Percentiles rank a stretch among this genome's conserved stretches.
These are phyloP conservation scores for Erigeron canadensis DNA, from an alignment of 129 eudicot genomes.

Conservation along the genomic window DNA sequence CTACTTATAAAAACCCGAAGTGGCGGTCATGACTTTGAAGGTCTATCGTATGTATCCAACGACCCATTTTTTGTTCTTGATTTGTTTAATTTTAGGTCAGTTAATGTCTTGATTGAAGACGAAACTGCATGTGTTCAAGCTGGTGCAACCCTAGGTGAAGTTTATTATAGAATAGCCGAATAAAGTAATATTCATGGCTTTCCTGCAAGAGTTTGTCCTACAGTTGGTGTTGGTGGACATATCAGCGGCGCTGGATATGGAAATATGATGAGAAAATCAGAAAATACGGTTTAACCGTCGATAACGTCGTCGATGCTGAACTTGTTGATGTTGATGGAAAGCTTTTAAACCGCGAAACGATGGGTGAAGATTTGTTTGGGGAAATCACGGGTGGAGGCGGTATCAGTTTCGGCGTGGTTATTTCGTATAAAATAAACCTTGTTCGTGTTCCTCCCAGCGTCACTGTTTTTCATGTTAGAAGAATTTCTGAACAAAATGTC, in stretches of 20 bases:
- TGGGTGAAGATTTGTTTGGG: constrained; percentile 71
- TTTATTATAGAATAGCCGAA: constrained; percentile 42
- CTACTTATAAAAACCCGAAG: constrained; percentile 39
- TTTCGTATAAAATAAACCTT: constrained; percentile 39
- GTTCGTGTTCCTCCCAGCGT: constrained; percentile 40
- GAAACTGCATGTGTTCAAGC: constrained; percentile 53
- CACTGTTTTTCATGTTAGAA: constrained; percentile 36
- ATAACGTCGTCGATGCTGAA: constrained; percentile 48
- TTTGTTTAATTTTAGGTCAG: constrained; percentile 35
- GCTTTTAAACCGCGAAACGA: constrained; percentile 30
- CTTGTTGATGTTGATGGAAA: constrained; percentile 33
- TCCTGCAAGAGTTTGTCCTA: constrained; percentile 57
- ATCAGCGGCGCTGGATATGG: constrained; percentile 55
- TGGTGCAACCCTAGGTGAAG: constrained; percentile 51
- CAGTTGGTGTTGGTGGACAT: constrained; percentile 61
- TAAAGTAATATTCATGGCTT: constrained; percentile 40
- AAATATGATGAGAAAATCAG: constrained; percentile 47
- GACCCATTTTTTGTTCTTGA: constrained; percentile 46
- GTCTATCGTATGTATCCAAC: constrained; percentile 41
- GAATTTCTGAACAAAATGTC: constrained; percentile 24
- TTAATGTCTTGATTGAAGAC: constrained; percentile 28
- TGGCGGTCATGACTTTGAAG: constrained; percentile 59
- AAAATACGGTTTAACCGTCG: constrained; percentile 48
- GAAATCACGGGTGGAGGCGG: constrained; percentile 57
- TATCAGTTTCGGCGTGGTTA: constrained; percentile 50